These are phyloP conservation scores for Thinopyrum elongatum DNA, from an alignment of 176 grass and related monocot genomes.

Conservation along the genomic window DNA sequence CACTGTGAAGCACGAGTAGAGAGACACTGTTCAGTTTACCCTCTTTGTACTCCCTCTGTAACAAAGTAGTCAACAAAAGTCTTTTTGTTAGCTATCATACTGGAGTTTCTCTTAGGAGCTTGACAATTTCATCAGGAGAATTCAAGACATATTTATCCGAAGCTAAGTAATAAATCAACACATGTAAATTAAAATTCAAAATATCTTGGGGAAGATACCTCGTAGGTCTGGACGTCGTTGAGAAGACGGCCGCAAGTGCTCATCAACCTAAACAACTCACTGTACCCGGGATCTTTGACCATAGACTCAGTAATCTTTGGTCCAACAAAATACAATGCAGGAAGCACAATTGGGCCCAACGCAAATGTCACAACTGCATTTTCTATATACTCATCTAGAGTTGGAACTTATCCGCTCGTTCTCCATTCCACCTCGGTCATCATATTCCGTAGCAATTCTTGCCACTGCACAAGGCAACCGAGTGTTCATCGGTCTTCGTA, in stretches of 20 bases:
- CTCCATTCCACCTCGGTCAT: constrained; percentile 64
- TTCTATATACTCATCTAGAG: constrained; percentile 48
- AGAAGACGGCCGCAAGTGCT: constrained; percentile 61
- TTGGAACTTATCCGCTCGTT: constrained; percentile 28
- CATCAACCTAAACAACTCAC: constrained; percentile 35
- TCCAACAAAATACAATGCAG: constrained; percentile 53
- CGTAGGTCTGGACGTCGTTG: constrained; percentile 54
- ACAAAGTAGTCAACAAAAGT: background rate
- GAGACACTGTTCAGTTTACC: constrained; percentile 56
- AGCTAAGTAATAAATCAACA: background rate
- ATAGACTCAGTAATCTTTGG: constrained; percentile 36
- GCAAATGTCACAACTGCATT: constrained; percentile 50
- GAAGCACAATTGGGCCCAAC: constrained; percentile 52
- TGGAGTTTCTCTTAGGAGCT: background rate
- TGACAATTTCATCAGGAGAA: background rate
- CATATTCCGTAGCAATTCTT: constrained; percentile 46
- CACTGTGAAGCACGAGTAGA: constrained; percentile 1
- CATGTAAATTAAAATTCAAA: background rate
- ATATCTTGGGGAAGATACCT: constrained; percentile 11
- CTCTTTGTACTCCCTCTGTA: constrained; percentile 49
- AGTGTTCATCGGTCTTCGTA: background rate
- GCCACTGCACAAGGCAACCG: constrained; percentile 39
- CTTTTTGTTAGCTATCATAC: background rate
- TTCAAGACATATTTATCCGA: background rate
- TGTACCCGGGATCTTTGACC: constrained; percentile 37